Evolutionary conservation across 108 stramenopile species (phyloP), one percentile per base, ranked within the genome.

Genomic region (Pseudonitzschia multistriata): DNA sequence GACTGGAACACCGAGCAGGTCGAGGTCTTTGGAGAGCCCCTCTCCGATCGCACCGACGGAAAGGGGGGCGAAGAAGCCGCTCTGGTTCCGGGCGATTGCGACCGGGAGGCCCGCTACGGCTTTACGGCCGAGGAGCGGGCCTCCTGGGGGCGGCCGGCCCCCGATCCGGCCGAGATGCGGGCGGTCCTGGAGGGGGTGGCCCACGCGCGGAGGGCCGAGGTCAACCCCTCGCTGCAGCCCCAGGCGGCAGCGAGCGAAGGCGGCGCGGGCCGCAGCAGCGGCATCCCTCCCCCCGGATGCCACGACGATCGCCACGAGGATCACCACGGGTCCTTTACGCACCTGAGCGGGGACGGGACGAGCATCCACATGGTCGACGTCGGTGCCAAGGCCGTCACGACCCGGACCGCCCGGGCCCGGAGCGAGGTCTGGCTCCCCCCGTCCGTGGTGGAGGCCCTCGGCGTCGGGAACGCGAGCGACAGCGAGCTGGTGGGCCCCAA

Each of bases 331-430:
- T 70, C 67, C 31, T 88, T 90, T 71, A 73, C 92, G 19, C 92
- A 93, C 74, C 52, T 93, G 24, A 83, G 52, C 15, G 47, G 56
- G 1, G 77, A 81, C 27, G 82, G 82, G 39, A 57, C 71, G 3
- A 67, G 79, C 1, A 82, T 84, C 15, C 75, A 72, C 37, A 93
- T 93, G 92, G 92, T 93, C 13, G 83, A 93, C 78, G 88, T 93
- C 5, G 92, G 89, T 0, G n/a, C 67, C 42, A 93, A 93, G 68
- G 49, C 60, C 42, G 40, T 79, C 1, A 85, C 89, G 27, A 62
- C 68, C 45, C 70, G 92, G 62, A 77, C 67, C n/a, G 92, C 92
- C 24, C 57, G 57, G 33, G 92, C 92, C 5, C 79, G 83, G 77
- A 71, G 86, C 28, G 73, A 71, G 28, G 86, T 93, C 11, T 34